Conservation (phyloP, 2,329 filamentous ascomycete species). For the Claviceps sp. region DNA sequence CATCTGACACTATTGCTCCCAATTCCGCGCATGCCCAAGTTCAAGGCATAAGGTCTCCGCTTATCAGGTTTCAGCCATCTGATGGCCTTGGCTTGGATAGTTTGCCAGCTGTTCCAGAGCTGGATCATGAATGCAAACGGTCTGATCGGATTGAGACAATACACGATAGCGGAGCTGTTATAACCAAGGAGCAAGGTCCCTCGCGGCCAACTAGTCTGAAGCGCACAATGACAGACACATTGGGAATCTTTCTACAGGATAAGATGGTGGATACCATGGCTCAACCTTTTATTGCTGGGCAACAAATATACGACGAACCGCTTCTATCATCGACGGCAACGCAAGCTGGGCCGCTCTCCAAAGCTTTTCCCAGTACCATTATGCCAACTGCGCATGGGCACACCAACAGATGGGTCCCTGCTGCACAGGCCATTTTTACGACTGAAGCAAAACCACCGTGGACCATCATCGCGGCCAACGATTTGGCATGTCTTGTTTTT, state of each 20-base stretch:
- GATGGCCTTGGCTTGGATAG: constrained; percentile 8
- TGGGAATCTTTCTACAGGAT: constrained; percentile 60
- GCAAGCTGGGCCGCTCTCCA: constrained; percentile 25
- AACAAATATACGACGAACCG: constrained; percentile 22
- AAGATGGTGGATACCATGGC: constrained; percentile 76
- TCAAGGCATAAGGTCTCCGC: constrained; percentile 10
- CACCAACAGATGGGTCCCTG: constrained; percentile 77
- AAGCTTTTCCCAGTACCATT: constrained; percentile 32
- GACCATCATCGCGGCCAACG: constrained; percentile 94
- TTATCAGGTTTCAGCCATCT: constrained; percentile 6
- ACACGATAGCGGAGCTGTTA: constrained; percentile 37
- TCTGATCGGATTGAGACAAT: constrained; percentile 43
- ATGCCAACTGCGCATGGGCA: constrained; percentile 65
- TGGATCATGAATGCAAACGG: constrained; percentile 27
- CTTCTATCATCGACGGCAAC: constrained; percentile 29
- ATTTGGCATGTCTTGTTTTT: constrained; percentile 93
- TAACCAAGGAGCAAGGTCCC: constrained; percentile 34
- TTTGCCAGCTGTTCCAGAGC: constrained; percentile 8
- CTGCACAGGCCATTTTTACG: constrained; percentile 92
- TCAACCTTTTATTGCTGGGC: constrained; percentile 55
- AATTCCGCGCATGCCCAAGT: constrained; percentile 8
- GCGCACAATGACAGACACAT: constrained; percentile 77
- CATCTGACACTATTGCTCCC: constrained; percentile 23
- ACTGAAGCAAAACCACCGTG: constrained; percentile 84
- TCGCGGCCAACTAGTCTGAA: constrained; percentile 58